These are phyloP conservation scores for Coniella lustricola DNA, from an alignment of 2,329 filamentous ascomycete genomes.

Conservation along the genomic window DNA sequence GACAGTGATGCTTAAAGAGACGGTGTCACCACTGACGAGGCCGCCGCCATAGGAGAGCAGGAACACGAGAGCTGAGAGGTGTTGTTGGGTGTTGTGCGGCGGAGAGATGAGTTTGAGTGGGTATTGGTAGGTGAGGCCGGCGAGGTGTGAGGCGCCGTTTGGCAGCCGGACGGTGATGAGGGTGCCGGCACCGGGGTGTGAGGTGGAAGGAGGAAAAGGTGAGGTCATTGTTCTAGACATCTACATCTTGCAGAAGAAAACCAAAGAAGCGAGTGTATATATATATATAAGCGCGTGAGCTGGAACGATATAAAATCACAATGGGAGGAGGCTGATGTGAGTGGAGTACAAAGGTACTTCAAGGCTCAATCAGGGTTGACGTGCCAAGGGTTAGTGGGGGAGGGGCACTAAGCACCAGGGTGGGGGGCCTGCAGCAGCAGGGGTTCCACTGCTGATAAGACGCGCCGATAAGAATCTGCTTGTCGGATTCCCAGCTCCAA, in stretches of 20 bases:
- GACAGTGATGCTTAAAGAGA: conserved; percentile 65
- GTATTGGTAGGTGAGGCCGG: conserved; percentile 79
- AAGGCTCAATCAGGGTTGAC: too few species aligned
- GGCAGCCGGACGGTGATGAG: conserved; percentile 70
- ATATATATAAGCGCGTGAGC: too few species aligned
- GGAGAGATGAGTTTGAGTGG: conserved; percentile 90
- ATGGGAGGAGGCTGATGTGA: too few species aligned
- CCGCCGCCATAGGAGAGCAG: conserved; percentile 92
- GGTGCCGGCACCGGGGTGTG: conserved; percentile 68
- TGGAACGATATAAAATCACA: background rate
- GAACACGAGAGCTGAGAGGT: conserved; percentile 70
- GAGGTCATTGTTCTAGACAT: conserved; percentile 40
- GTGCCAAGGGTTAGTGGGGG: too few species aligned
- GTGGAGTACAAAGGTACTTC: too few species aligned
- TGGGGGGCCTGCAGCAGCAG: background rate
- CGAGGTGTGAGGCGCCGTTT: conserved; percentile 62
- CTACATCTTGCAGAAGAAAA: conserved; percentile 10
- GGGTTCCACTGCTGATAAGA: background rate
- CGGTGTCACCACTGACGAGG: conserved; percentile 77
- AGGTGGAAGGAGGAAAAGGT: conserved; percentile 71
- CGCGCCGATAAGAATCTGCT: conserved; percentile 3
- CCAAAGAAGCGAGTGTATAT: too few species aligned
- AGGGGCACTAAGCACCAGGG: background rate
- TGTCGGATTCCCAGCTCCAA: background rate
- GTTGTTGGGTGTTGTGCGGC: conserved; percentile 52